Conservation (phyloP, 2,329 filamentous ascomycete species). For the Aspergillus sp. region DNA sequence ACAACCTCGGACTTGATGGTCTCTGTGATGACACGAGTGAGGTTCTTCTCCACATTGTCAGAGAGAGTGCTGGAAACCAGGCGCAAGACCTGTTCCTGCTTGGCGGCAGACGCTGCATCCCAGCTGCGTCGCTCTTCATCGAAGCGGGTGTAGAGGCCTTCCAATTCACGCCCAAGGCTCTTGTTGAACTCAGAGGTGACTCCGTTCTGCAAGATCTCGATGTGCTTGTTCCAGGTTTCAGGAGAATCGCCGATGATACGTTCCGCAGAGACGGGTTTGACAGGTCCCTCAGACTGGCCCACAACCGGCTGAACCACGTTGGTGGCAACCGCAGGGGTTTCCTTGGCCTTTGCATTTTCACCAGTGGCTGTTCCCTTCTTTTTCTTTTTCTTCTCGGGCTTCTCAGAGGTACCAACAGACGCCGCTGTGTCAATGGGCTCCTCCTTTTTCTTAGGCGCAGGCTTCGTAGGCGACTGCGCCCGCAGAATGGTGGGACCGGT, state of each 20-base stretch:
- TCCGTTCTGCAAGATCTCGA: slow-evolving; percentile 57
- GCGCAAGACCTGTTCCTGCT: slow-evolving; percentile 71
- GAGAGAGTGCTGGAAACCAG: slow-evolving; percentile 70
- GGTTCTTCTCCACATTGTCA: slow-evolving; percentile 74
- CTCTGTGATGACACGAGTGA: slow-evolving; percentile 74
- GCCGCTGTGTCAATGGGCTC: slow-evolving; percentile 34
- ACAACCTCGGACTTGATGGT: slow-evolving; percentile 77
- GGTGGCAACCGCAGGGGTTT: slow-evolving; percentile 25
- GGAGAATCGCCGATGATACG: slow-evolving; percentile 49
- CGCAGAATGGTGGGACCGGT: slow-evolving; percentile 29
- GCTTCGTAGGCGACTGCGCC: slow-evolving; percentile 45
- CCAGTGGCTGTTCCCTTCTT: slow-evolving; percentile 49
- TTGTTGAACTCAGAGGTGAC: slow-evolving; percentile 56
- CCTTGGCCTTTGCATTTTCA: slow-evolving; percentile 53
- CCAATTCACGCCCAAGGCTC: slow-evolving; percentile 55
- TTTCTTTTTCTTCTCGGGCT: slow-evolving; percentile 75
- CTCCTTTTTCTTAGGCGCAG: slow-evolving; percentile 47
- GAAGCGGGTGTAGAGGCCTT: slow-evolving; percentile 62
- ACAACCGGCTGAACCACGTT: not conserved
- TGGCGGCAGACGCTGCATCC: slow-evolving; percentile 65
- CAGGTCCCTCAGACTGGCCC: slow-evolving; percentile 18
- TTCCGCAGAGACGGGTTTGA: slow-evolving; percentile 16
- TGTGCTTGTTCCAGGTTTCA: slow-evolving; percentile 64
- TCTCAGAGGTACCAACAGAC: slow-evolving; percentile 51
- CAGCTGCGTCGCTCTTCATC: slow-evolving; percentile 71